Evolutionary conservation across 192 early-diverging fungal genomes (phyloP).

Genomic region (Helicostylum pulchrum): DNA sequence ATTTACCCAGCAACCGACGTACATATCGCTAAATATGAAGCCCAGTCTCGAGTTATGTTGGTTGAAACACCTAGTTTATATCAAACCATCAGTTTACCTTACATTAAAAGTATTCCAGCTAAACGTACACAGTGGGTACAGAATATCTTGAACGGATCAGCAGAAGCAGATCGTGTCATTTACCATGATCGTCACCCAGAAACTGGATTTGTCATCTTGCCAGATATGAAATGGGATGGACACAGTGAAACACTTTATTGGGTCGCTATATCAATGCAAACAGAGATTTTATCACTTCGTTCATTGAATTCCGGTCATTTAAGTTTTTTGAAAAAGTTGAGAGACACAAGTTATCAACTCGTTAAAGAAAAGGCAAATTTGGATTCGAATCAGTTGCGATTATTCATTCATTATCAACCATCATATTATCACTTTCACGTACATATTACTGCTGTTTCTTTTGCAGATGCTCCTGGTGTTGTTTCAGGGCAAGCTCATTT

Average conservation of each 20-base stretch:
- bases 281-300: slow-evolving; percentile 58
- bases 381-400: slow-evolving; percentile 52
- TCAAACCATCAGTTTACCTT: slow-evolving; percentile 46
- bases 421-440: slow-evolving; percentile 83
- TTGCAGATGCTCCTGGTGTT: slow-evolving; percentile 53
- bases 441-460: slow-evolving; percentile 66
- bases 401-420: slow-evolving; percentile 81
- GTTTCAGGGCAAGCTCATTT: slow-evolving; percentile 64
- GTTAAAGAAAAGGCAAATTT: slow-evolving; percentile 49
- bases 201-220: slow-evolving; percentile 70
- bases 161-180: slow-evolving; percentile 64
- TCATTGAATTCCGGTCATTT: slow-evolving; percentile 59
- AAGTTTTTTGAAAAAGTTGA: slow-evolving; percentile 60
- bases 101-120: slow-evolving; percentile 57
- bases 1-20: slow-evolving; percentile 65
- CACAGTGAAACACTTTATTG: slow-evolving; percentile 64
- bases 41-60: slow-evolving; percentile 56
- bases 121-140: slow-evolving; percentile 73
- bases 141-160: slow-evolving; percentile 66
- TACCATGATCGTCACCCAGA: slow-evolving; percentile 54
- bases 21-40: slow-evolving; percentile 72
- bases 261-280: slow-evolving; percentile 55
- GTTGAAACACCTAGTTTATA: slow-evolving; percentile 67
- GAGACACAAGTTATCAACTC: slow-evolving; percentile 42
- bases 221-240: slow-evolving; percentile 82